Conservation (phyloP, 2,329 filamentous ascomycete species). For the Ceratocystis destructans region DNA sequence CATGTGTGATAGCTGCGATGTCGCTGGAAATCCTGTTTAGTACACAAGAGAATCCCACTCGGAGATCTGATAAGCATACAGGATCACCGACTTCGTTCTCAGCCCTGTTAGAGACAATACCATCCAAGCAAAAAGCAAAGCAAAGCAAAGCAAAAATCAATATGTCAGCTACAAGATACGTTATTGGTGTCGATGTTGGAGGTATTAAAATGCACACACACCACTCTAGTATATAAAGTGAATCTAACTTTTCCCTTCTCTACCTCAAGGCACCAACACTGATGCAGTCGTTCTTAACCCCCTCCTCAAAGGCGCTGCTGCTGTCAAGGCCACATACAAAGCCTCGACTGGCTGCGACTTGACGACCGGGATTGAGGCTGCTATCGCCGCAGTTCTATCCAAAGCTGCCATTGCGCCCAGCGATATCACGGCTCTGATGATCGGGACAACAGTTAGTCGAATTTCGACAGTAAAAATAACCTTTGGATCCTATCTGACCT, state of each 20-base stretch:
- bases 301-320: conserved; percentile 20
- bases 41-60: conserved; percentile 20
- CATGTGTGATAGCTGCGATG: background rate
- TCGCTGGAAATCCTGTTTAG: background rate
- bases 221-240: background rate
- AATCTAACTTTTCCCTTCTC: background rate
- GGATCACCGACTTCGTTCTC: background rate
- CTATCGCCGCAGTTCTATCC: conserved; percentile 11
- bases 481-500: background rate
- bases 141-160: background rate
- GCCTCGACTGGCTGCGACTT: conserved; percentile 36
- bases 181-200: conserved; percentile 31
- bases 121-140: conserved; percentile 10
- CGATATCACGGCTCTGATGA: conserved; percentile 36
- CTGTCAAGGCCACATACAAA: conserved; percentile 29
- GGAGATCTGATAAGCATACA: conserved; percentile 21
- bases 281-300: conserved; percentile 40
- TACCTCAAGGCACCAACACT: conserved; percentile 35
- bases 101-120: background rate
- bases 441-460: conserved; percentile 34
- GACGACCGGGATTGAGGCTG: conserved; percentile 31
- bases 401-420: conserved; percentile 21
- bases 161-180: conserved; percentile 19
- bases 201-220: conserved; percentile 21
- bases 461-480: background rate